Evolutionary conservation across 2,329 filamentous ascomycete species (phyloP), one percentile per base, ranked within the genome.

Genomic region (Alternaria gaisen): DNA sequence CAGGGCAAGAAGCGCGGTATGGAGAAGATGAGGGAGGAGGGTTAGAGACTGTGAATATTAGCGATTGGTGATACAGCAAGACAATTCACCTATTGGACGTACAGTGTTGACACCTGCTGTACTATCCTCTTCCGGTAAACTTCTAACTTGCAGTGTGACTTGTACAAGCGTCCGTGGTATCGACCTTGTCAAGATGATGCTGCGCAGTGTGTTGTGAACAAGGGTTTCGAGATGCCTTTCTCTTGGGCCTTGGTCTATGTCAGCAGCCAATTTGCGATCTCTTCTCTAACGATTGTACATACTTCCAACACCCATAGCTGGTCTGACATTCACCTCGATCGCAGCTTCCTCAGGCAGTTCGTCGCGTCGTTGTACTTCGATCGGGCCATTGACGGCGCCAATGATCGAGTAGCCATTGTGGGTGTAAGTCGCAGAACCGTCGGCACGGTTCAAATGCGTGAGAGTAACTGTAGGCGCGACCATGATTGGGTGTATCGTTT

Each of bases 271-370:
- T 52, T 28, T 5, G 9, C 46, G 9, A 36, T 14, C 7, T 1
- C 18, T 3, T 18, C 5, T 7, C 18, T 10, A 48, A 7, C 30
- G 3, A 9, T 30, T 16, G 20, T 34, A 54, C 52, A 34, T 41
- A 48, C 93, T 91, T 83, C 91, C 93, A 46, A 95, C 89, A 16
- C 94, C 94, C 65, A 90, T 89, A 36, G 91, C 90, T 50, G 94
- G 94, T 77, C 95, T 88, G 66, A 99, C 87, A 76, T 94, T 89
- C 59, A 99, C 92, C 80, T 98, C 95, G 67, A 99, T 84, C 51
- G 90, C 88, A 28, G 94, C 93, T 82, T 97, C 93, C 79, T 97
- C 94, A 8, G 95, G 91, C 68, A 95, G 88, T 78, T 98, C 93
- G 76, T 99, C 94, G 72, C 92, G 88, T 72, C 94, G 88, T 70